phyloP scores from a whole-genome alignment of 2,329 filamentous ascomycete genomes.

The Monosporascus sp. region DNA sequence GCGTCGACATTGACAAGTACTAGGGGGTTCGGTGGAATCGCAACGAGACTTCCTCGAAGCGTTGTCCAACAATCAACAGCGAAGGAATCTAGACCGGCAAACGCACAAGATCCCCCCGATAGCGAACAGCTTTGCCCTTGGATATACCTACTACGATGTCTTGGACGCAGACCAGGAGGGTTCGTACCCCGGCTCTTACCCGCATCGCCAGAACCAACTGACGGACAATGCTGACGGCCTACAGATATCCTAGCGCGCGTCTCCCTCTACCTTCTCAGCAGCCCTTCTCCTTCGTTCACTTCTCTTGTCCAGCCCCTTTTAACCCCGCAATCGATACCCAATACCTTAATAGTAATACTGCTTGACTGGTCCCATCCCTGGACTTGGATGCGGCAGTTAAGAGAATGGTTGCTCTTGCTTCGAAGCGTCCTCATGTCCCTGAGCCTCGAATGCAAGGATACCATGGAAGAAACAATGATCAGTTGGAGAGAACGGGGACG shows the following conservation, averaged over 20 bases:
- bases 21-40: slow-evolving; percentile 75
- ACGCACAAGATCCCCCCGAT: slow-evolving; percentile 65
- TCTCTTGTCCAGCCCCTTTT: slow-evolving; percentile 79
- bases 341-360: slow-evolving; percentile 85
- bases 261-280: slow-evolving; percentile 83
- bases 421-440: slow-evolving; percentile 70
- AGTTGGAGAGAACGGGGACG: slow-evolving; percentile 73
- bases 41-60: slow-evolving; percentile 79
- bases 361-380: slow-evolving; percentile 94
- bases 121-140: slow-evolving; percentile 86
- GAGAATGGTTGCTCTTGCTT: slow-evolving; percentile 84
- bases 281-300: slow-evolving; percentile 75
- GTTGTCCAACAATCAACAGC: slow-evolving; percentile 48
- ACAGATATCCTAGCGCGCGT: slow-evolving; percentile 83
- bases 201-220: slow-evolving; percentile 16
- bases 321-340: slow-evolving; percentile 75
- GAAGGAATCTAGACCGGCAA: slow-evolving; percentile 49
- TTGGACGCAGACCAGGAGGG: slow-evolving; percentile 91
- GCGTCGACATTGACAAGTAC: slow-evolving; percentile 24
- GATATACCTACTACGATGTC: slow-evolving; percentile 94
- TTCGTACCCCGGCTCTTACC: slow-evolving; percentile 42
- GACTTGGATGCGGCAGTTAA: slow-evolving; percentile 82
- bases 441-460: slow-evolving; percentile 69
- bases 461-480: slow-evolving; percentile 81
- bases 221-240: slow-evolving; percentile 11